phyloP scores from a whole-genome alignment of 805 yeast genomes.

The Monosporozyma aerobia region DNA sequence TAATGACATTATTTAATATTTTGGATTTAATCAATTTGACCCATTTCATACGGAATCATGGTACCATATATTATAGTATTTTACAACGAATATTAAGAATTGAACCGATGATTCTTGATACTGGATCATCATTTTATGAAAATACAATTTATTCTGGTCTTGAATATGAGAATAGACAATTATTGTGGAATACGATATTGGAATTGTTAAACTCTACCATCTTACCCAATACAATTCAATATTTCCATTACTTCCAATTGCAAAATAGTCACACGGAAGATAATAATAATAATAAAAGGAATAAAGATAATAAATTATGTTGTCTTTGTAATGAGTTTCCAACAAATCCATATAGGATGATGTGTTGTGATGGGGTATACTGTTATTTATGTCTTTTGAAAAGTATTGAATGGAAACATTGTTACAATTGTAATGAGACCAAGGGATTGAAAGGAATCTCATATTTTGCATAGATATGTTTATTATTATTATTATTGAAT shows the following conservation, averaged over 20 bases:
- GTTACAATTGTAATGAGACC: slow-evolving; percentile 1
- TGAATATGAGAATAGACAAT: slow-evolving; percentile 24
- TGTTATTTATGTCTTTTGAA: slow-evolving; percentile 5
- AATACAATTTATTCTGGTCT: slow-evolving; percentile 14
- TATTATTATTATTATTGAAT: slow-evolving; percentile 75
- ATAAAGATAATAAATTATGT: not conserved
- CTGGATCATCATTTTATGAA: slow-evolving; percentile 8
- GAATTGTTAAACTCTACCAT: slow-evolving; percentile 19
- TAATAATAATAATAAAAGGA: not conserved
- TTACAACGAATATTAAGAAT: slow-evolving; percentile 15
- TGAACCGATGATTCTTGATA: not conserved
- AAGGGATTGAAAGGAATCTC: not conserved
- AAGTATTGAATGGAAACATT: slow-evolving; percentile 1
- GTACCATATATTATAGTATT: slow-evolving; percentile 10
- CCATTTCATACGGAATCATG: slow-evolving; percentile 3
- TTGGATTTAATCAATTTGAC: slow-evolving; percentile 4
- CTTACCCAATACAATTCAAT: slow-evolving; percentile 7
- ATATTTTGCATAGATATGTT: slow-evolving; percentile 26
- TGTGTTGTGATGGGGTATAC: slow-evolving; percentile 3
- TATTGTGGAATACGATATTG: slow-evolving; percentile 24
- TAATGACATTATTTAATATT: slow-evolving; percentile 1
- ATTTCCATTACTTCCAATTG: not conserved
- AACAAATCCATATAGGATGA: slow-evolving; percentile 2
- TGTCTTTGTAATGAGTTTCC: slow-evolving; percentile 4
- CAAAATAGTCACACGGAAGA: not conserved